Conservation (phyloP, 1,139 yeast species). For the Lodderomyces orthopsilosis region DNA sequence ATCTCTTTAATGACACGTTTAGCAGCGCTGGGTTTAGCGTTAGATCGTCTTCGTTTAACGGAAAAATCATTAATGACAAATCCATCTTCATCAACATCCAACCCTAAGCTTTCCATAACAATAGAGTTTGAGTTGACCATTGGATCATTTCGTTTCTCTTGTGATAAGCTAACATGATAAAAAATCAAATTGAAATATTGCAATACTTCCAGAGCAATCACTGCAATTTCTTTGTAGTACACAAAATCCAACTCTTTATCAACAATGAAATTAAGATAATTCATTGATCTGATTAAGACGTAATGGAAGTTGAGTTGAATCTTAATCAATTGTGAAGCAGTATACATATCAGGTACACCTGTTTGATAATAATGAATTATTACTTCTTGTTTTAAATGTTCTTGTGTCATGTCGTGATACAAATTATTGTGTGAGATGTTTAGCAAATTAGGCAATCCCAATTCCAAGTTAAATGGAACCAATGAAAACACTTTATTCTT, state of each 20-base stretch:
- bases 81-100: conserved; percentile 46
- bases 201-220: conserved; percentile 40
- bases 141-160: conserved; percentile 18
- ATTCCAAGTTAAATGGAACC: conserved; percentile 28
- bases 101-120: conserved; percentile 31
- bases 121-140: conserved; percentile 23
- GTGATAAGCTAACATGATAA: conserved; percentile 29
- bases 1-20: conserved; percentile 23
- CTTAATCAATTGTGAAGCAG: conserved; percentile 41
- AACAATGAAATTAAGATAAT: conserved; percentile 46
- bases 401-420: conserved; percentile 29
- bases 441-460: conserved; percentile 36
- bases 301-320: conserved; percentile 48
- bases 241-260: conserved; percentile 42
- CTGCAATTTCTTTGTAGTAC: conserved; percentile 36
- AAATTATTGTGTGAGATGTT: conserved; percentile 25
- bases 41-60: conserved; percentile 34
- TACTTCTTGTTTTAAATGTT: conserved; percentile 31
- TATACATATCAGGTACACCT: conserved; percentile 41
- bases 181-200: conserved; percentile 39
- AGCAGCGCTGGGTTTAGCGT: conserved; percentile 11
- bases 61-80: conserved; percentile 48
- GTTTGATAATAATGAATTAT: conserved; percentile 27
- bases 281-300: conserved; percentile 42
- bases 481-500: conserved; percentile 30